phyloP scores from a whole-genome alignment of 2,329 filamentous ascomycete species.

The Dryadomyces quercivorus region DNA sequence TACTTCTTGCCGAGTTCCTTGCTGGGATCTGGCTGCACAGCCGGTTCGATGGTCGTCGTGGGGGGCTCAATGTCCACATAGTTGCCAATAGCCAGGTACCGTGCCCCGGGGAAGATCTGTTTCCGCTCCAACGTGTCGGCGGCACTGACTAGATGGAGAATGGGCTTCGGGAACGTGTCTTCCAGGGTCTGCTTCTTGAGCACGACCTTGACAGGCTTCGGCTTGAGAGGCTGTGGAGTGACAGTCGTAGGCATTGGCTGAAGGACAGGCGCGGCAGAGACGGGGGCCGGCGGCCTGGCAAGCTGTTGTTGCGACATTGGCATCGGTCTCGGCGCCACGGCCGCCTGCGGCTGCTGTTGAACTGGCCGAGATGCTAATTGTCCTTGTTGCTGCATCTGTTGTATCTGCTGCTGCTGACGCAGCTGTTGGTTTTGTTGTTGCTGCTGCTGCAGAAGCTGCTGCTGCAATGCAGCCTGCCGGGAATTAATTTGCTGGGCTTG shows the following conservation, averaged over 20 bases:
- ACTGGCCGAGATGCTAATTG: too few species aligned
- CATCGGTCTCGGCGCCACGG: too few species aligned
- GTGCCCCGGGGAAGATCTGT: conserved; percentile 10
- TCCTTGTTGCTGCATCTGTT: neutral
- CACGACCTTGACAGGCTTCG: conserved; percentile 2
- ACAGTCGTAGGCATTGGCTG: too few species aligned
- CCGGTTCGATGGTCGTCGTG: conserved; percentile 8
- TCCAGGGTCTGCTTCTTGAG: conserved; percentile 1
- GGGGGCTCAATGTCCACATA: conserved; percentile 10
- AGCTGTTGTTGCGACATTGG: neutral
- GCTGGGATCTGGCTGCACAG: conserved; percentile 11
- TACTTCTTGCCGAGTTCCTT: conserved; percentile 12
- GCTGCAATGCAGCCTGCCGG: neutral
- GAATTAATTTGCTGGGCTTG: neutral
- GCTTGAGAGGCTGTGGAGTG: neutral
- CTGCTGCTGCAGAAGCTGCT: neutral
- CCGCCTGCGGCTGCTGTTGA: too few species aligned
- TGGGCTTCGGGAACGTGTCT: conserved; percentile 4
- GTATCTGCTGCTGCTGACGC: neutral
- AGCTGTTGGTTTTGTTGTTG: conserved; percentile 4
- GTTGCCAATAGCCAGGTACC: conserved; percentile 9
- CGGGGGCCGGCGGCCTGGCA: too few species aligned
- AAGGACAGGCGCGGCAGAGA: too few species aligned
- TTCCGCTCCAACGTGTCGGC: conserved; percentile 9
- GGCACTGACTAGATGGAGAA: conserved; percentile 7